These are phyloP conservation scores for Pleurotus giganteus DNA, from an alignment of 768 basidiomycete species.

Conservation along the genomic window DNA sequence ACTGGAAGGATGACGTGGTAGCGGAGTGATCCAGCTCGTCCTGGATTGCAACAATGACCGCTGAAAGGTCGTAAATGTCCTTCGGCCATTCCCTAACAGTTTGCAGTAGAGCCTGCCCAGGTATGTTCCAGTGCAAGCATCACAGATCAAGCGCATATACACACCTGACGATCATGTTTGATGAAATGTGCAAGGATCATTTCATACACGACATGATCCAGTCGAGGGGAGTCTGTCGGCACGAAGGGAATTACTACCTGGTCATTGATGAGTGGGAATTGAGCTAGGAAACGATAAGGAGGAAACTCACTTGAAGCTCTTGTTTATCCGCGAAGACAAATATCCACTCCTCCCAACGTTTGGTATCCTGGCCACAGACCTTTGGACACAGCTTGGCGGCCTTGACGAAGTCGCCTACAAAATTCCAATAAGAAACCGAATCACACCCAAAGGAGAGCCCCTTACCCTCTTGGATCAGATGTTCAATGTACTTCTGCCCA, in stretches of 20 bases:
- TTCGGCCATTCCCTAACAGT: slow-evolving; percentile 89
- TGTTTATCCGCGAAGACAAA: slow-evolving; percentile 83
- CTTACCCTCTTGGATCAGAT: slow-evolving; percentile 79
- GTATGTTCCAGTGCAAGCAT: neutral
- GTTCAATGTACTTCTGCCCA: slow-evolving; percentile 82
- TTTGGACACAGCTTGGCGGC: slow-evolving; percentile 84
- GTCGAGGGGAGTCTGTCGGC: slow-evolving; percentile 77
- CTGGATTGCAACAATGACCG: slow-evolving; percentile 87
- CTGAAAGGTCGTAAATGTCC: slow-evolving; percentile 84
- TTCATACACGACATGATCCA: slow-evolving; percentile 87
- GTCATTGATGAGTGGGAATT: neutral
- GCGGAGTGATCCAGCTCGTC: slow-evolving; percentile 70
- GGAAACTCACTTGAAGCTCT: slow-evolving; percentile 63
- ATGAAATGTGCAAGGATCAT: slow-evolving; percentile 91
- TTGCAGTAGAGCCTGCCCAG: slow-evolving; percentile 60
- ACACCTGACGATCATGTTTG: slow-evolving; percentile 69
- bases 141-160: slow-evolving; percentile 12
- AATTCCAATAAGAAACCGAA: neutral
- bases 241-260: slow-evolving; percentile 88
- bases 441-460: neutral
- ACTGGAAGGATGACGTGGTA: slow-evolving; percentile 45
- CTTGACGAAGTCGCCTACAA: slow-evolving; percentile 55
- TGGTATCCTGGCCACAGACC: slow-evolving; percentile 76
- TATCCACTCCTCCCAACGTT: slow-evolving; percentile 96
- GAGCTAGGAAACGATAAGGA: neutral